A percentile compares a stretch with the other conserved stretches of the same genome.
Evolutionary conservation across 2,329 filamentous ascomycete species (phyloP).

Genomic region (Fusarium mangiferae): DNA sequence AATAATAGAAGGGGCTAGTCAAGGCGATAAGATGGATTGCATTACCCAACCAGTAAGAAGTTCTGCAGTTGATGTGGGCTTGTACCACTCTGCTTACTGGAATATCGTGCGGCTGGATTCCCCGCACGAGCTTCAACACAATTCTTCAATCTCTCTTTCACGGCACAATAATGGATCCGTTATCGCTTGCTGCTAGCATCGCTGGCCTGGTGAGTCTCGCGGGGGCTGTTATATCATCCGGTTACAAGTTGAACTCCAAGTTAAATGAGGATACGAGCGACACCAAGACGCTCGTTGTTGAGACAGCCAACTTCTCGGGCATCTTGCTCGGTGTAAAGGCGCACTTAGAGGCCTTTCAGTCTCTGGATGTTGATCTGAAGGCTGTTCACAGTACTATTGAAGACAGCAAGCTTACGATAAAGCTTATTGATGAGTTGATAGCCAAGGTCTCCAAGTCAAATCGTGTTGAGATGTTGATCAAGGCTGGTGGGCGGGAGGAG

Average conservation of each 20-base stretch:
- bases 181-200: background rate
- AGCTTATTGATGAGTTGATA: background rate
- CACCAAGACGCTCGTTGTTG: background rate
- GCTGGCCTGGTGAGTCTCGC: background rate
- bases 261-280: background rate
- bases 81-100: background rate
- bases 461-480: background rate
- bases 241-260: background rate
- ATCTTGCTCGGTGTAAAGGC: background rate
- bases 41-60: background rate
- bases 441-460: background rate
- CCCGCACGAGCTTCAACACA: background rate
- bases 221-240: background rate
- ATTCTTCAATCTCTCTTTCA: fast-evolving
- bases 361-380: fast-evolving
- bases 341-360: background rate
- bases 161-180: background rate
- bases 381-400: fast-evolving
- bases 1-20: background rate
- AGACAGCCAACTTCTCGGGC: background rate
- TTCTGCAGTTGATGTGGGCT: background rate
- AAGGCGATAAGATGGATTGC: background rate
- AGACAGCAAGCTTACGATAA: background rate
- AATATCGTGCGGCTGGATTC: background rate
- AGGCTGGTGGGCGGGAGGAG: background rate